These are phyloP conservation scores for Phyllostachys edulis DNA, from an alignment of 176 grass and related monocot genomes.

Conservation along the genomic window DNA sequence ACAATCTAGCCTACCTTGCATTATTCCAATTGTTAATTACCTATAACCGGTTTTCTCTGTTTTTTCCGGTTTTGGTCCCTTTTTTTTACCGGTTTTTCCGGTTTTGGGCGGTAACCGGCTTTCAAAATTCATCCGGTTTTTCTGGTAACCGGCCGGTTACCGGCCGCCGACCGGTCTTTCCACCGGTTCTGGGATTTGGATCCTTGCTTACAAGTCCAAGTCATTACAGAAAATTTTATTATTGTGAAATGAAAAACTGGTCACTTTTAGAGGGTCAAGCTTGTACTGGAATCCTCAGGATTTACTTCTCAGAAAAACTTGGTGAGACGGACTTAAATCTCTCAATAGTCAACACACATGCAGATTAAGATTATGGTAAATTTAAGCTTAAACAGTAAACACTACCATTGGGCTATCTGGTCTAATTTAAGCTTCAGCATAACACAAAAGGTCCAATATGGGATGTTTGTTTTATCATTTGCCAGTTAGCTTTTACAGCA, in stretches of 20 bases:
- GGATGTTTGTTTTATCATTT: background rate
- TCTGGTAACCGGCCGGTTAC: no score
- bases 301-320: background rate
- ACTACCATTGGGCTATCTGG: background rate
- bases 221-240: background rate
- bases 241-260: background rate
- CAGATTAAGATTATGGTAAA: background rate
- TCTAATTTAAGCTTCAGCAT: background rate
- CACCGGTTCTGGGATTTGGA: no score
- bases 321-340: background rate
- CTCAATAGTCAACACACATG: background rate
- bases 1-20: no score
- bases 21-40: no score
- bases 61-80: no score
- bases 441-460: background rate
- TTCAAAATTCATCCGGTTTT: no score
- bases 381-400: slow-evolving; percentile 7
- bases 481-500: background rate
- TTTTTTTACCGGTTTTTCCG: no score
- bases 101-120: no score
- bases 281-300: background rate
- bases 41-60: no score
- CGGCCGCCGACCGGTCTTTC: no score
- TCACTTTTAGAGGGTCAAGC: background rate
- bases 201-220: no score